Evolutionary conservation across 164 flowering plant genomes (phyloP).

Genomic region (Nymphaea thermarum): DNA sequence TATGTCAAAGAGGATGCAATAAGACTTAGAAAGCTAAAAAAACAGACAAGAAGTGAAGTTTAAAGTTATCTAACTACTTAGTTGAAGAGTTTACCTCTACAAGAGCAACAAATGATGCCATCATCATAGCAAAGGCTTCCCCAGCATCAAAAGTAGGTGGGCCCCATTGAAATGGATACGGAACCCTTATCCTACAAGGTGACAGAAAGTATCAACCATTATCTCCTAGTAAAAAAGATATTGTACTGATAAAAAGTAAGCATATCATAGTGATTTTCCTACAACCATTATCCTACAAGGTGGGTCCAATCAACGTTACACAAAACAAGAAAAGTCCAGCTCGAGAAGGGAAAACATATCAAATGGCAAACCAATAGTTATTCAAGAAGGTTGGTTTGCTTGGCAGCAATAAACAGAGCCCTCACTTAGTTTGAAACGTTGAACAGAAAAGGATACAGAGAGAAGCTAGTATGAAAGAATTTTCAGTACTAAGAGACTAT

Average conservation of each 20-base stretch:
- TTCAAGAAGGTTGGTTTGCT: no score
- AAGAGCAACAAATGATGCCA: conserved; percentile 70
- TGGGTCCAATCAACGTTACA: neutral
- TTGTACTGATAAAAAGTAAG: neutral
- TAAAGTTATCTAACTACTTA: no score
- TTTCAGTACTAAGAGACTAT: no score
- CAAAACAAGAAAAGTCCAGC: neutral
- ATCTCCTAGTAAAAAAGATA: neutral
- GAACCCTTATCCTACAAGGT: conserved; percentile 71
- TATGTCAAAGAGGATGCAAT: no score
- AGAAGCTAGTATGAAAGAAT: no score
- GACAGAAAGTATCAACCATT: neutral
- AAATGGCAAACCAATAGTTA: no score
- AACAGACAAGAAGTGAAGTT: neutral
- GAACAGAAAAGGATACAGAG: no score
- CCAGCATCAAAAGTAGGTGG: conserved; percentile 90
- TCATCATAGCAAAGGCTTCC: conserved; percentile 92
- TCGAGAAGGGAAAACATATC: no score
- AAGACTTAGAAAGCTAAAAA: no score
- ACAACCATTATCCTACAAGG: no score
- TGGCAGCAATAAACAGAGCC: no score
- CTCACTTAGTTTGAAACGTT: no score
- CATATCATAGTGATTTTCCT: neutral
- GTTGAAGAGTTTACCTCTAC: conserved; percentile 47
- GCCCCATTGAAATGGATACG: conserved; percentile 93